Conservation (phyloP, 2,329 filamentous ascomycete genomes). For the Aspergillus glaucus region DNA sequence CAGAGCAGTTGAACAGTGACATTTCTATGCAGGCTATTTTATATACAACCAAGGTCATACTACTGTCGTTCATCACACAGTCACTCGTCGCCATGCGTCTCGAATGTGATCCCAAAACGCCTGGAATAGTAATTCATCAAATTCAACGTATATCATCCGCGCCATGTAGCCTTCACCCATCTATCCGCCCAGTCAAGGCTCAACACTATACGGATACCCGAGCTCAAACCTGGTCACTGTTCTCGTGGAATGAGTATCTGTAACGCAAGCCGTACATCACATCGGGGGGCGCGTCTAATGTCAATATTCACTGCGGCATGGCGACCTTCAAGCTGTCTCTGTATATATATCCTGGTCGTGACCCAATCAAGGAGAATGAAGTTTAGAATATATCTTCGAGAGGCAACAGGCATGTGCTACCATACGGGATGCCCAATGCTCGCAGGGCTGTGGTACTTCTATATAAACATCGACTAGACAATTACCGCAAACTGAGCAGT, state of each 20-base stretch:
- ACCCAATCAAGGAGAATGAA: no score
- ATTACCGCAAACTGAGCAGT: no score
- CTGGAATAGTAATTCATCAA: slow-evolving; percentile 5
- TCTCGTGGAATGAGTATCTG: not conserved
- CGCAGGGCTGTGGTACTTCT: no score
- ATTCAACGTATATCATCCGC: slow-evolving; percentile 5
- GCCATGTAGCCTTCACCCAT: slow-evolving; percentile 1
- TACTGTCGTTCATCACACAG: not conserved
- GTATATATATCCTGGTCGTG: no score
- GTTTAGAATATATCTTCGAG: no score
- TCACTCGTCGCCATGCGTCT: not conserved
- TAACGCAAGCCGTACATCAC: not conserved
- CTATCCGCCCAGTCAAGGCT: slow-evolving; percentile 1
- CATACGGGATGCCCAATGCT: slow-evolving; percentile 41
- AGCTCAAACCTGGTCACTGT: not conserved
- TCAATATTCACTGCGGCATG: no score
- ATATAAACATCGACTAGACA: no score
- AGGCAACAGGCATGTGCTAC: no score
- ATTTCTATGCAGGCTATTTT: not conserved
- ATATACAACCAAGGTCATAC: not conserved
- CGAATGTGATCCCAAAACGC: slow-evolving; percentile 8
- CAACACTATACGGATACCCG: not conserved
- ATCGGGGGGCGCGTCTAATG: not conserved
- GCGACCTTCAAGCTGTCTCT: no score
- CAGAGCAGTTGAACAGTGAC: not conserved